These are phyloP conservation scores for Gautieria morchelliformis DNA, from an alignment of 768 basidiomycete species.

Conservation along the genomic window DNA sequence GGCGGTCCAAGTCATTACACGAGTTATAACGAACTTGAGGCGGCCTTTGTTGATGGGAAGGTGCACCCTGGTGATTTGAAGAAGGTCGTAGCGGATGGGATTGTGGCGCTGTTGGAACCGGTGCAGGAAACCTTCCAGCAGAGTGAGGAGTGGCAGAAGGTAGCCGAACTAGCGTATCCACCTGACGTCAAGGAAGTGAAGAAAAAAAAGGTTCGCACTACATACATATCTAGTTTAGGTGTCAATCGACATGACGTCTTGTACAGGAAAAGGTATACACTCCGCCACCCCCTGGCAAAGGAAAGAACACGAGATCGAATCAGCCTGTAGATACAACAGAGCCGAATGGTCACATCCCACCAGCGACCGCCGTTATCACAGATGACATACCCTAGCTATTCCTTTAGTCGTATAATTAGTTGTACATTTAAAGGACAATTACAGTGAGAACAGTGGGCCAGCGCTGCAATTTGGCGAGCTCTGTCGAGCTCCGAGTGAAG, in stretches of 20 bases:
- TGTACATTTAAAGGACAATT: no score
- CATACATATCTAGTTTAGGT: neutral
- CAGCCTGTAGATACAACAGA: slow-evolving; percentile 11
- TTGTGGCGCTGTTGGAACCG: slow-evolving; percentile 69
- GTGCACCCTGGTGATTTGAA: slow-evolving; percentile 92
- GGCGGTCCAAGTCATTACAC: slow-evolving; percentile 65
- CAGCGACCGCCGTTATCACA: no score
- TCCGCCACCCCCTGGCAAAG: slow-evolving; percentile 75
- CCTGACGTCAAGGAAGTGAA: slow-evolving; percentile 39
- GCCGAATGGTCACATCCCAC: slow-evolving; percentile 6
- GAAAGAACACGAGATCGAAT: slow-evolving; percentile 38
- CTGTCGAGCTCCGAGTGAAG: no score
- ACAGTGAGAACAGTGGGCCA: no score
- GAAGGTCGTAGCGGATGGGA: slow-evolving; percentile 58
- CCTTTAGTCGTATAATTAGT: no score
- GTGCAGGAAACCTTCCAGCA: slow-evolving; percentile 69
- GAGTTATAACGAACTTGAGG: slow-evolving; percentile 54
- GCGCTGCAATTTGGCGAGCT: no score
- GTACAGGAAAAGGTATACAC: slow-evolving; percentile 70
- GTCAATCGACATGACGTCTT: neutral
- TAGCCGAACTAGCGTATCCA: slow-evolving; percentile 79
- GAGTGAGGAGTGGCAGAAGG: slow-evolving; percentile 71
- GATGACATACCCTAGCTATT: no score
- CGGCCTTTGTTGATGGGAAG: slow-evolving; percentile 64
- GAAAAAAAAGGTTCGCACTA: slow-evolving; percentile 44